Evolutionary conservation across 345 rosid species (phyloP).

Genomic region (Aegle marmelos): DNA sequence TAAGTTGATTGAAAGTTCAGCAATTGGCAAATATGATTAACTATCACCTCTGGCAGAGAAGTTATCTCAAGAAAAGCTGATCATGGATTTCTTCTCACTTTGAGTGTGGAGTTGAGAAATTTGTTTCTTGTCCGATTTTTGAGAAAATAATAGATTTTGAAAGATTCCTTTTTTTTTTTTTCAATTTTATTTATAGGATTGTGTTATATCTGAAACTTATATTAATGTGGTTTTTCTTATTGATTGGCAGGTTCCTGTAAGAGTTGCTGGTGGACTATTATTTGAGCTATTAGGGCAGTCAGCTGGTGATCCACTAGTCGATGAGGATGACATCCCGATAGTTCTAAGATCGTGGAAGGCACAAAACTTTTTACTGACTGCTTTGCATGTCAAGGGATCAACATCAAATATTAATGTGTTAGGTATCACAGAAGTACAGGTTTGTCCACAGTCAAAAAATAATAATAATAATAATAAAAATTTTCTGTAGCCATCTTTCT

Average conservation of each 20-base stretch:
- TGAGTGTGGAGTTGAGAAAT: background rate
- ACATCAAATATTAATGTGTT: constrained; percentile 40
- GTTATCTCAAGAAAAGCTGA: background rate
- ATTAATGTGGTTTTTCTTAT: background rate
- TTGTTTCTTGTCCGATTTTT: background rate
- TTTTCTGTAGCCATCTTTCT: background rate
- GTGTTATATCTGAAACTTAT: background rate
- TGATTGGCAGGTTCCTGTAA: constrained; percentile 54
- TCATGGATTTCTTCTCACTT: background rate
- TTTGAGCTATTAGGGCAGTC: constrained; percentile 76
- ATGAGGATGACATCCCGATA: constrained; percentile 62
- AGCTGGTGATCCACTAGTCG: constrained; percentile 50
- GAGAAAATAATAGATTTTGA: background rate
- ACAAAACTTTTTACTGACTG: constrained; percentile 48
- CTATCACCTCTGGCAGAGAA: background rate
- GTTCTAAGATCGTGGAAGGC: constrained; percentile 70
- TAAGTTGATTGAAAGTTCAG: background rate
- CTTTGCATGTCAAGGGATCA: constrained; percentile 56
- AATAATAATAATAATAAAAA: background rate
- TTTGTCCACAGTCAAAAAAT: constrained; percentile 21
- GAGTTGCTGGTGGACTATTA: constrained; percentile 62
- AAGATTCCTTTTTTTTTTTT: background rate
- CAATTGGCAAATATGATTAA: background rate
- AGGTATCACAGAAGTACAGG: constrained; percentile 67
- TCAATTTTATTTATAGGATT: background rate